A percentile compares a stretch with the other conserved stretches of the same genome.
Conservation (phyloP, 2,329 filamentous ascomycete genomes). For the Exserohilum rostratum region DNA sequence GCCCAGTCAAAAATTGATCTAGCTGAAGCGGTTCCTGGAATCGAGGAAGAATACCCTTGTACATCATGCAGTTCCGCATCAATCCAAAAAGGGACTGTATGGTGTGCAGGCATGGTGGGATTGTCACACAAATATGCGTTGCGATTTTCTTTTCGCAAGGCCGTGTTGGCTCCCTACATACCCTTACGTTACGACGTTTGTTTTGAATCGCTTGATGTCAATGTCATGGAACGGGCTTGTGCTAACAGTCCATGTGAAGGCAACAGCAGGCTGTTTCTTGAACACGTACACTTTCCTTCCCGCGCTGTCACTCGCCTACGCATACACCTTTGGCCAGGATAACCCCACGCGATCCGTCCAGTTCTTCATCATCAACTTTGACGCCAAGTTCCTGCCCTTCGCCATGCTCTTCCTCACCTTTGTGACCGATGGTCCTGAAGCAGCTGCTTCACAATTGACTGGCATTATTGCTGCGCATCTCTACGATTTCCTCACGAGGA, state of each 20-base stretch:
- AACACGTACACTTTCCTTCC: constrained; percentile 59
- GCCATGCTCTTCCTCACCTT: constrained; percentile 78
- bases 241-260: constrained; percentile 51
- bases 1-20: constrained; percentile 51
- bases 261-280: constrained; percentile 60
- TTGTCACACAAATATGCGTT: constrained; percentile 58
- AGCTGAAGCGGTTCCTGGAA: constrained; percentile 63
- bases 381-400: constrained; percentile 79
- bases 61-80: constrained; percentile 56
- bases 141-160: constrained; percentile 60
- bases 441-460: constrained; percentile 68
- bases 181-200: constrained; percentile 12
- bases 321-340: constrained; percentile 86
- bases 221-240: constrained; percentile 15
- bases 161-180: constrained; percentile 72
- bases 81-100: constrained; percentile 51
- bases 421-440: constrained; percentile 65
- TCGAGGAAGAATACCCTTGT: constrained; percentile 61
- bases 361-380: constrained; percentile 84
- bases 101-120: constrained; percentile 60
- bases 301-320: constrained; percentile 76
- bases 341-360: constrained; percentile 76
- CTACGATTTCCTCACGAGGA: constrained; percentile 85
- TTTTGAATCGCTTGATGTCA: constrained; percentile 10
- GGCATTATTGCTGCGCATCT: constrained; percentile 88